Evolutionary conservation across 805 yeast genomes (phyloP).

Genomic region (Wickerhamiella brachini): DNA sequence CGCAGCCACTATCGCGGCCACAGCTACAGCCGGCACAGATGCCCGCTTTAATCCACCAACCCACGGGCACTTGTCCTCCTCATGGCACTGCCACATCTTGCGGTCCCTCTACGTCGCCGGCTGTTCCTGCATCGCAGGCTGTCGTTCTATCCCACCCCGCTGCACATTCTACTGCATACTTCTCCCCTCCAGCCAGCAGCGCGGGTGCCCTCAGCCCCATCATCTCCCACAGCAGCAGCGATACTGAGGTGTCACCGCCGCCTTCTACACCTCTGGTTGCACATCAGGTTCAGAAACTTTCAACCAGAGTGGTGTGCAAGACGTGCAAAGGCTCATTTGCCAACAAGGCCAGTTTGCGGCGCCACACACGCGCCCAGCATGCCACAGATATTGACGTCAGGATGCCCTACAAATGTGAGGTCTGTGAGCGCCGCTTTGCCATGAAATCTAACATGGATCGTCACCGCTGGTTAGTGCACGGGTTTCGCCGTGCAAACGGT

Average conservation of each 20-base stretch:
- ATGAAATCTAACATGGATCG: neutral
- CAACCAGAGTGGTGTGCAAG: neutral
- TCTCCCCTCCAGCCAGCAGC: neutral
- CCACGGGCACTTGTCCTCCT: neutral
- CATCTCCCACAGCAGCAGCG: neutral
- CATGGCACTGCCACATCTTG: too few species aligned
- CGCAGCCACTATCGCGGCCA: neutral
- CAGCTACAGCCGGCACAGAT: neutral
- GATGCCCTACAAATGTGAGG: neutral
- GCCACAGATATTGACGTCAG: neutral
- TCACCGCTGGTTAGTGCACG: neutral
- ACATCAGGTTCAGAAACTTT: neutral
- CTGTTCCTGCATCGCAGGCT: neutral
- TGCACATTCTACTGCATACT: neutral
- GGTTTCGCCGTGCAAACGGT: neutral
- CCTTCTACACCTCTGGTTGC: neutral
- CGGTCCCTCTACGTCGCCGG: too few species aligned
- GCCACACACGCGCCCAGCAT: neutral
- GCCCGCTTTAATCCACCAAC: neutral
- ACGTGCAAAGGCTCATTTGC: neutral
- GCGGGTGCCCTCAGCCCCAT: neutral
- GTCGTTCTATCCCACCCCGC: neutral
- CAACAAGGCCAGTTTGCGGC: neutral
- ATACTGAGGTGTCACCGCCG: neutral
- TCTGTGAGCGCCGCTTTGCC: neutral